Base-by-base conservation (phyloP, 352 stramenopile genomes). In the Phytophthora palmivora region DNA sequence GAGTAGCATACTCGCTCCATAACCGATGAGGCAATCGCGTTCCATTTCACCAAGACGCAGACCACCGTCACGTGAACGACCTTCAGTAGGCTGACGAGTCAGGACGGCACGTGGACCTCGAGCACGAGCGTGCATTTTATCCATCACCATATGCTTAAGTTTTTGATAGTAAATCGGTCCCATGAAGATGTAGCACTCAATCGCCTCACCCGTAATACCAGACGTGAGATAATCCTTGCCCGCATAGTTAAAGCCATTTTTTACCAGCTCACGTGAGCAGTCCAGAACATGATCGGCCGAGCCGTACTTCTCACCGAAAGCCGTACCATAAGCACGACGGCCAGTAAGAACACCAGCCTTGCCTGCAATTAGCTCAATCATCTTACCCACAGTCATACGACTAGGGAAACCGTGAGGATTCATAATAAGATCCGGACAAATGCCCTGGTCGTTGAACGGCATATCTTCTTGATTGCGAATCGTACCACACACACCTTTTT, bases 121-220 rank as follows among this genome's bases (percentile, higher is more conserved):
- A 15, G 97, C 95, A 59, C 98, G 89, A 16, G 98, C 97, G 75
- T 99, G 98, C 89, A 99, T 99, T 84, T 99, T 99, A 82, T 99
- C 98, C 84, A 99, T 97, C n/a, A 99, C 98, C 98, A 99, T 99
- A 76, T 99, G 98, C 84, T 99, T 99, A 15, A 99, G 86, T 76
- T 99, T 99, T 77, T 99, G 98, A 74, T 99, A 99, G 75, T 99
- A 99, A 16, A 99, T 97, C 21, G 98, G 98, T 1, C 98, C 98
- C 65, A 98, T 98, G 72, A 99, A 99, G 63, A 99, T 98, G 80
- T 99, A 99, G 48, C 97, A 98, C 78, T 98, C 81, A 16, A 99
- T 89, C 4, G 97, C 95, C 62, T 99, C 96, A 37, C 98, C 98
- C 55, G 94, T 99, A 32, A 97, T 97, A 36, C 88, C 88, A 16